These are phyloP conservation scores for Chytriomyces confervae DNA, from an alignment of 192 early-diverging fungal genomes.

Conservation along the genomic window DNA sequence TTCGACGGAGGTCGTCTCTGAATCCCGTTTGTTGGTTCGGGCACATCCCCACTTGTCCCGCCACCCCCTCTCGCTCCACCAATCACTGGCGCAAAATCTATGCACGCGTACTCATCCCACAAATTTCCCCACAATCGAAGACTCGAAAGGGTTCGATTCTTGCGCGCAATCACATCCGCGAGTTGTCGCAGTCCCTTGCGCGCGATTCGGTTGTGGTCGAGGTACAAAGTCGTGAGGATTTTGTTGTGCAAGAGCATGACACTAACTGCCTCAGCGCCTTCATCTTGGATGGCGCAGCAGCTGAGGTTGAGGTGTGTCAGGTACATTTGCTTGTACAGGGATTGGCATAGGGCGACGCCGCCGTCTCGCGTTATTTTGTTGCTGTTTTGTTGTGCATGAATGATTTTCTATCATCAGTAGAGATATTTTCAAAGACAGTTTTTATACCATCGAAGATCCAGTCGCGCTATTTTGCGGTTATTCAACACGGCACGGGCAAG, in stretches of 20 bases:
- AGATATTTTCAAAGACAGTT: background rate
- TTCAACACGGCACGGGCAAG: slow-evolving; percentile 37
- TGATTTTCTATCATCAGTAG: background rate
- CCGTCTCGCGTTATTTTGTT: slow-evolving; percentile 59
- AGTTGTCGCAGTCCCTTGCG: slow-evolving; percentile 48
- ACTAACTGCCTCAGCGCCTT: slow-evolving; percentile 55
- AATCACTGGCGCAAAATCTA: slow-evolving; percentile 45
- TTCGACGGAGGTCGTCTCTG: background rate
- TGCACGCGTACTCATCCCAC: slow-evolving; percentile 51
- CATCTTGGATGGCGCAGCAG: slow-evolving; percentile 56
- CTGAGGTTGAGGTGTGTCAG: slow-evolving; percentile 48
- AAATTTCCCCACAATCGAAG: slow-evolving; percentile 56
- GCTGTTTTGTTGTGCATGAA: slow-evolving; percentile 27
- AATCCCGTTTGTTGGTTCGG: background rate
- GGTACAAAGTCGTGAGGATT: slow-evolving; percentile 44
- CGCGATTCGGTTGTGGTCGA: slow-evolving; percentile 57
- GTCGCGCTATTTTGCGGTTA: slow-evolving; percentile 33
- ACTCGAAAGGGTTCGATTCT: slow-evolving; percentile 38
- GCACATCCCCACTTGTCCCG: background rate
- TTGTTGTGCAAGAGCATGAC: slow-evolving; percentile 49
- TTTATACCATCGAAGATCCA: slow-evolving; percentile 52
- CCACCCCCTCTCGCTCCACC: slow-evolving; percentile 42
- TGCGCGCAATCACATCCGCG: slow-evolving; percentile 32
- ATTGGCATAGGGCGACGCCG: slow-evolving; percentile 48
- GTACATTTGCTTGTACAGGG: slow-evolving; percentile 47